A percentile compares a stretch with the other conserved stretches of the same genome.
Evolutionary conservation across 179 eudicot species (phyloP).

Genomic region (Carnegiea gigantea): DNA sequence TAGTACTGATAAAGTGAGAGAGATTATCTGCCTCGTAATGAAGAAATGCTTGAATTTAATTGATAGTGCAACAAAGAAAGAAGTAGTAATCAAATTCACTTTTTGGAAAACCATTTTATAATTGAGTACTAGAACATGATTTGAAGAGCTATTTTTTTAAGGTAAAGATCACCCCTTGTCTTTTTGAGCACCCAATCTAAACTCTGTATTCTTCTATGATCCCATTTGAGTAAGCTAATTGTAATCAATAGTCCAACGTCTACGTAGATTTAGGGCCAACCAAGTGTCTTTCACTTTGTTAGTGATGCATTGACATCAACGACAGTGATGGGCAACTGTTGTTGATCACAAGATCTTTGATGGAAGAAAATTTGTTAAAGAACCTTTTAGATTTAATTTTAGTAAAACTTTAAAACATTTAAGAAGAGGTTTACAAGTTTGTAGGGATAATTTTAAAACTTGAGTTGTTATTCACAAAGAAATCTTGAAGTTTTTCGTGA

Average conservation of each 20-base stretch:
- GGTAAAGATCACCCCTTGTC: neutral
- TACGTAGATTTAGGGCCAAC: constrained; percentile 22
- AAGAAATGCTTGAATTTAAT: constrained; percentile 23
- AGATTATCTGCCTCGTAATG: constrained; percentile 16
- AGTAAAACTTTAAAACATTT: no score
- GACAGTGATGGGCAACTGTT: neutral
- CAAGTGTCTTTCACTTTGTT: constrained; percentile 20
- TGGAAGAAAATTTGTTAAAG: no score
- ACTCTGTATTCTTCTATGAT: neutral
- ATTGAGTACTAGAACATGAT: neutral
- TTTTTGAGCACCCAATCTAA: constrained; percentile 8
- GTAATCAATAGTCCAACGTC: constrained; percentile 1
- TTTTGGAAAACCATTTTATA: neutral
- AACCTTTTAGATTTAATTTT: constrained; percentile 7
- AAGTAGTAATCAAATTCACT: constrained; percentile 6
- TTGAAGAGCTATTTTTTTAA: neutral
- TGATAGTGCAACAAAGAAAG: constrained; percentile 13
- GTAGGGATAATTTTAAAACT: no score
- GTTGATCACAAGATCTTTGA: neutral
- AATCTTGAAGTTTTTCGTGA: no score
- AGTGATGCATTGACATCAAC: neutral
- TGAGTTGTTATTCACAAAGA: no score
- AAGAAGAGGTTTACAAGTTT: no score
- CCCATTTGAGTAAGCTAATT: constrained; percentile 6
- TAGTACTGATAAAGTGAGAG: constrained; percentile 22